Base-by-base conservation (phyloP, 1,284 basidiomycete species). In the Sanghuangporus baumii region DNA sequence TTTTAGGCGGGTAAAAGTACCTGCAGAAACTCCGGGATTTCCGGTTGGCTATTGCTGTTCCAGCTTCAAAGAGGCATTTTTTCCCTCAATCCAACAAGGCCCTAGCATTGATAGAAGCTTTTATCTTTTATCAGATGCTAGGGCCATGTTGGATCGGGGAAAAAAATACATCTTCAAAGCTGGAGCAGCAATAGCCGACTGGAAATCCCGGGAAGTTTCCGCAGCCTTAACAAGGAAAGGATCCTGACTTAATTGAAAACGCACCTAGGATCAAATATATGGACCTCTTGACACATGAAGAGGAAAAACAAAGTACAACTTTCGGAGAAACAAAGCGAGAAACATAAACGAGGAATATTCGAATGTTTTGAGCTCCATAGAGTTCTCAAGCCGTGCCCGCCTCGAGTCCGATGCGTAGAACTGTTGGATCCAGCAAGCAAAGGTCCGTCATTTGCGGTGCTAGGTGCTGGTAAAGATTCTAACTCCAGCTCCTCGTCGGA, bases 271-370 rank as follows among this genome's bases (percentile, higher is more conserved):
- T 79, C 75, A 47, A 89, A 75, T 0, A 84, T 59, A 55, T 79
- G 75, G 51, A 84, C 56, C 2, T 81, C 87, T 72, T 91, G 89
- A 36, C 81, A 78, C 74, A 91, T 81, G 8, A 91, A 74, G 62
- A 91, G 74, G 14, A 82, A 66, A 68, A 91, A 90, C 62, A 91
- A 74, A 65, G 81, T 80, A 65, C 83, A 86, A 60, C 84, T 82
- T 71, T 90, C 89, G 3, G 85, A 81, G 69, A 91, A 88, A 67
- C 84, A 87, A 36, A 82, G 71, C 0, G 87, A 81, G 68, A 91
- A 91, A 3, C 83, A 71, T 1, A 75, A 74, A 52, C 84, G 76
- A 1, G 88, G 78, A 1, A 88, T 71, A 2, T 72, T 71, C 0
- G 85, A 83, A 66, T 88, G 85, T 55, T 41, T 60, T 7, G 26